A percentile compares a stretch with the other conserved stretches of the same genome.
Evolutionary conservation across 768 basidiomycete species (phyloP).

Genomic region (Tulasnella sp.): DNA sequence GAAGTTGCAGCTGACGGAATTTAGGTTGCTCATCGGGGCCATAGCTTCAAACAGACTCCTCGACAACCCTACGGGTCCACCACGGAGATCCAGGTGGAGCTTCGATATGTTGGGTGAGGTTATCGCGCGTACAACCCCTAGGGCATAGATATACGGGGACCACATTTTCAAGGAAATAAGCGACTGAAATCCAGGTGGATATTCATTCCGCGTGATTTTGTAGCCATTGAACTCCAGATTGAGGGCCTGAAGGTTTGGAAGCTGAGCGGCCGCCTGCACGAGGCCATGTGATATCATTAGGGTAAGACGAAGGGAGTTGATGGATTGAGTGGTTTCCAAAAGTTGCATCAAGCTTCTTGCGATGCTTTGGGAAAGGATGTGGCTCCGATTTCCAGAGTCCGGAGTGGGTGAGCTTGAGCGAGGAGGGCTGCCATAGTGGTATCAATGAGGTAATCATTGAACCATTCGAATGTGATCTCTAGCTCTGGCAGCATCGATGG

Average conservation of each 20-base stretch:
- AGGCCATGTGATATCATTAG: not conserved
- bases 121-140: not conserved
- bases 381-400: not conserved
- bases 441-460: not conserved
- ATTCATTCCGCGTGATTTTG: not conserved
- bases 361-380: not conserved
- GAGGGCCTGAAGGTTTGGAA: not conserved
- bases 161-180: not conserved
- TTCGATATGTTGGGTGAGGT: not conserved
- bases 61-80: not conserved
- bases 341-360: not conserved
- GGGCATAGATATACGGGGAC: not conserved
- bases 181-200: not conserved
- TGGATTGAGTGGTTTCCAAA: not conserved
- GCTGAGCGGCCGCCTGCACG: not conserved
- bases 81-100: not conserved
- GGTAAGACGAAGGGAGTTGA: not conserved
- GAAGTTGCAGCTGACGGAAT: not conserved
- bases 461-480: not conserved
- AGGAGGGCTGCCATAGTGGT: not conserved
- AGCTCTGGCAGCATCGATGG: not conserved
- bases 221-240: not conserved
- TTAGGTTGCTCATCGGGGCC: not conserved
- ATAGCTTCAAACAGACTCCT: not conserved
- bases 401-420: not conserved